Conservation (phyloP, 164 flowering plant species). For the Berberis thunbergii region DNA sequence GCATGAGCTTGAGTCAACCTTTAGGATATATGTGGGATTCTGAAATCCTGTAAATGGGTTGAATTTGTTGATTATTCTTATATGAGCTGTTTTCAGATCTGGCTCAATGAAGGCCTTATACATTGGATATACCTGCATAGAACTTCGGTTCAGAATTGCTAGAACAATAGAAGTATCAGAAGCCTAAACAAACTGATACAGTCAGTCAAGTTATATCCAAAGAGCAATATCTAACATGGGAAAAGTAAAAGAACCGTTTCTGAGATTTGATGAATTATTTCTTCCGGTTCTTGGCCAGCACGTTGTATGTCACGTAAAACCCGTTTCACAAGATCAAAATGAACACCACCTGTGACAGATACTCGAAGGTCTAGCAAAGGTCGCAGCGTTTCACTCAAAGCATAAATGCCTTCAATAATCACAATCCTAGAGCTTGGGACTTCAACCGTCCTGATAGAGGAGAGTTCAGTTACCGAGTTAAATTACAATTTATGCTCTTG, state of each 20-base stretch:
- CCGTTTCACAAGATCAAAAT: slow-evolving; percentile 95
- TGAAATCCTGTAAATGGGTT: slow-evolving; percentile 97
- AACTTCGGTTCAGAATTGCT: not conserved
- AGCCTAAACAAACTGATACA: not conserved
- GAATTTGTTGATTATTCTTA: slow-evolving; percentile 86
- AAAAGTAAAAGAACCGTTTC: slow-evolving; percentile 66
- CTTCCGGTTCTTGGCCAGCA: slow-evolving; percentile 95
- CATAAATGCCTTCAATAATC: slow-evolving; percentile 94
- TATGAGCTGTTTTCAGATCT: slow-evolving; percentile 86
- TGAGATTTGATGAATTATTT: slow-evolving; percentile 95
- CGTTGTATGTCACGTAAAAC: slow-evolving; percentile 95
- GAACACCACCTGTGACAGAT: slow-evolving; percentile 97
- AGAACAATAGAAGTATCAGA: slow-evolving; percentile 2
- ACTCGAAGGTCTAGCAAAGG: slow-evolving; percentile 78
- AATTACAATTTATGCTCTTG: not conserved
- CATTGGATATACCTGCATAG: slow-evolving; percentile 89
- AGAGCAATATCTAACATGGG: slow-evolving; percentile 19
- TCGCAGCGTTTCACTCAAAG: slow-evolving; percentile 81
- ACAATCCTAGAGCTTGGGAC: slow-evolving; percentile 86
- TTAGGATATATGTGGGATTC: slow-evolving; percentile 82
- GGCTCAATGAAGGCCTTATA: slow-evolving; percentile 99
- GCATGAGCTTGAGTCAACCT: slow-evolving; percentile 35
- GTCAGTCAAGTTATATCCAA: slow-evolving; percentile 1
- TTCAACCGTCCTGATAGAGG: slow-evolving; percentile 59
- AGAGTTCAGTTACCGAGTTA: not conserved